Conservation (phyloP, 495 filamentous ascomycete species). For the Aspergillus kassunensis region DNA sequence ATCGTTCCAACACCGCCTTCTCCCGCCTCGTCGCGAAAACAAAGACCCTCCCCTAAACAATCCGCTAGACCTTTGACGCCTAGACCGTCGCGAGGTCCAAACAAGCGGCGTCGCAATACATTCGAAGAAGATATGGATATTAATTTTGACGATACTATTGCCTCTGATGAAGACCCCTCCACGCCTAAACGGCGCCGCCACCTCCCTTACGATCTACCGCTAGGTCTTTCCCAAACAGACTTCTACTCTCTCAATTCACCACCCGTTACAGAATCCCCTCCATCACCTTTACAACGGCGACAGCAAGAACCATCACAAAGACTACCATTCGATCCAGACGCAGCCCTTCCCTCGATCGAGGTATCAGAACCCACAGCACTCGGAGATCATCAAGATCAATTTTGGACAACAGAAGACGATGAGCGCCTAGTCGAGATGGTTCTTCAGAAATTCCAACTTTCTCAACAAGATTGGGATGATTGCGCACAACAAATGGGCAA, state of each 20-base stretch:
- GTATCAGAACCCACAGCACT: constrained; percentile 17
- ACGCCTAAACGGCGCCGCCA: constrained; percentile 68
- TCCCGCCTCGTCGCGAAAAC: constrained; percentile 41
- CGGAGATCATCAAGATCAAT: constrained; percentile 21
- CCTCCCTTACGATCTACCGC: constrained; percentile 61
- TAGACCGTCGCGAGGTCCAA: constrained; percentile 44
- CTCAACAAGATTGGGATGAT: constrained; percentile 73
- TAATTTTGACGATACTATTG: constrained; percentile 39
- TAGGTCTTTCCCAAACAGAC: constrained; percentile 61
- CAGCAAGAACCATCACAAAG: constrained; percentile 10
- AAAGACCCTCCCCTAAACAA: constrained; percentile 8
- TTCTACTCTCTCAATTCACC: constrained; percentile 56
- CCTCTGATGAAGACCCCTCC: constrained; percentile 34
- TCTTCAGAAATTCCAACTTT: constrained; percentile 68
- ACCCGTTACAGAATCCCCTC: constrained; percentile 36
- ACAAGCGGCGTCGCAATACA: constrained; percentile 58
- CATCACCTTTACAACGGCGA: constrained; percentile 27
- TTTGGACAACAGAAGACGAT: constrained; percentile 67
- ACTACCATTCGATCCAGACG: constrained; percentile 28
- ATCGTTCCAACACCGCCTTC: constrained; percentile 52
- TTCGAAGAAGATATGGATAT: constrained; percentile 51
- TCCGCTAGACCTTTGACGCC: constrained; percentile 36
- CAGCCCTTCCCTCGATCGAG: constrained; percentile 41
- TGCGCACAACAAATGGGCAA: constrained; percentile 65
- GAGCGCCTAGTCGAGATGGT: constrained; percentile 68